Evolutionary conservation across 306 rosid species (phyloP), one percentile per base, ranked within the genome.

Genomic region (Acacia crassicarpa): DNA sequence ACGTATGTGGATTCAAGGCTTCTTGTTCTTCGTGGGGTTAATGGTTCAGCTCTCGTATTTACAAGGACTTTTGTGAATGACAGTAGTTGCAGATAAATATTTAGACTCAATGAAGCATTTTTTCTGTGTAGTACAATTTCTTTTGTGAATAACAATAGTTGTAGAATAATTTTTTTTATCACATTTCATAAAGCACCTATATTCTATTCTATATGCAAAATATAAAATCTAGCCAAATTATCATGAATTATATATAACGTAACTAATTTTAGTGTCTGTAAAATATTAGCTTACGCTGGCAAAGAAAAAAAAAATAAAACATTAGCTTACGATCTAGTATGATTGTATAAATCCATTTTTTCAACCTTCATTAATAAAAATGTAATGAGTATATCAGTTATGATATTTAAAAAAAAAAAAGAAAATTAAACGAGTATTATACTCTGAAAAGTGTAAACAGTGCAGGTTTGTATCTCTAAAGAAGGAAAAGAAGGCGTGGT

Each of bases 31-130:
- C 88, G 99, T 6, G 92, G 97, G 62, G 93, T 95, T 76, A 94
- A 93, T 84, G 99, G 99, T 78, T 95, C 98, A 13, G 99, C 99
- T 5, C 97, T 95, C 69, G 65, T 95, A 15, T 95, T 95, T 80
- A 91, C 99, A 66, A 93, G 99, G 78, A 92, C 98, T 85, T 90
- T 91, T 82, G 84, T 77, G 23, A 91, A 89, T 86, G 84, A 66
- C 79, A 88, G 72, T 54, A 71, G 68, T 80, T 78, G 76, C 80
- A 61, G 66, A 35, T 82, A 67, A 46, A 49, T 84, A 67, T 71
- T 51, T 46, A 65, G 59, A 83, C 46, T 10, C 40, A 63, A 78
- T 5, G 65, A 70, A 43, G 43, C 56, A 27, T 72, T 76, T 83
- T 76, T 83, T 74, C 35, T 86, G 69, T 80, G 80, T 6, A 71